Conservation (phyloP, 2,329 filamentous ascomycete species). For the Sporothrix curviconia region DNA sequence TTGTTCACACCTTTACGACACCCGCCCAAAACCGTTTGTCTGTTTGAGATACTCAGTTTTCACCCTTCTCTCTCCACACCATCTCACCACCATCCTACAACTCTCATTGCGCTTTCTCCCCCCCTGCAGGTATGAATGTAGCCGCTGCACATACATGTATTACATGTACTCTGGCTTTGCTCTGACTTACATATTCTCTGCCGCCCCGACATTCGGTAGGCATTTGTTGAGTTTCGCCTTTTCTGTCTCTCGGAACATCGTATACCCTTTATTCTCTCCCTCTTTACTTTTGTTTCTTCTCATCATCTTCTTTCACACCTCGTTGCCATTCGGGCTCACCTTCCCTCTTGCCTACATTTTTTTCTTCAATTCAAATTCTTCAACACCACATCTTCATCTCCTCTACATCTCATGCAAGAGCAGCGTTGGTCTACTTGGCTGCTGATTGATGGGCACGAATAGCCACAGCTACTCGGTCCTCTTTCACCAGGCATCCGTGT, state of each 20-base stretch:
- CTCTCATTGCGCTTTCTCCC: neutral
- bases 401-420: too few relatives aligned
- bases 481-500: neutral
- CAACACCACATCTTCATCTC: too few relatives aligned
- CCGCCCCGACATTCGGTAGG: neutral
- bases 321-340: conserved; percentile 37
- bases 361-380: neutral
- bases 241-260: neutral
- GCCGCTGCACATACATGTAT: conserved; percentile 6
- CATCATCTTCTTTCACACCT: neutral
- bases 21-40: too few relatives aligned
- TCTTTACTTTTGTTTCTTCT: neutral
- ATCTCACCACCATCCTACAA: neutral
- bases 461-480: neutral
- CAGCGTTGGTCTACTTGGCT: too few relatives aligned
- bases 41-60: too few relatives aligned
- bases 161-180: neutral
- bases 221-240: neutral
- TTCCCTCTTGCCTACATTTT: neutral
- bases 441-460: neutral
- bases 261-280: neutral
- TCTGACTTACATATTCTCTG: conserved; percentile 10
- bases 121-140: conserved; percentile 10
- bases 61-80: neutral
- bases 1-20: too few relatives aligned